Conservation (phyloP, 257 asterid genomes). For the Cinchona pubescens region DNA sequence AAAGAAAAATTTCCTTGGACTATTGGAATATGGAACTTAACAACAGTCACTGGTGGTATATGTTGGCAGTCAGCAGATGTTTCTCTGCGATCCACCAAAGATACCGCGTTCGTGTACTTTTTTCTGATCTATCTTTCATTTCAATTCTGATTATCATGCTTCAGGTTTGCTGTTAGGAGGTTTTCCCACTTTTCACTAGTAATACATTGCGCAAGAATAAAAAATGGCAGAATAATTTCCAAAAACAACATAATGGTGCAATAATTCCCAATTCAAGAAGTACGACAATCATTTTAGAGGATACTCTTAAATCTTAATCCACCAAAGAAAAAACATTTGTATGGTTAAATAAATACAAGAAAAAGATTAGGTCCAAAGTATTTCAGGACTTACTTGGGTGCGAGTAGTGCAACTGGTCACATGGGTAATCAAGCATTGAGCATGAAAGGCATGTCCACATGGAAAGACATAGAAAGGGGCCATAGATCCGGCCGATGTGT, state of each 20-base stretch:
- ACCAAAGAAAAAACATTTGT: background rate
- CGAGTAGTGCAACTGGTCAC: slow-evolving; percentile 80
- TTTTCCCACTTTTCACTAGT: background rate
- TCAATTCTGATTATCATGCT: background rate
- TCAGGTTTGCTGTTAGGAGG: background rate
- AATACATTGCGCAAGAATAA: background rate
- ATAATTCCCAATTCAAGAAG: background rate
- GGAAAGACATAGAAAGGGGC: slow-evolving; percentile 98
- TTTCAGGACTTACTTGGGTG: slow-evolving; percentile 66
- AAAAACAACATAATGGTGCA: background rate
- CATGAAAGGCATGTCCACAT: slow-evolving; percentile 93
- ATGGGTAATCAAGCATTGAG: slow-evolving; percentile 88
- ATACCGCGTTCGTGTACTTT: too few relatives aligned
- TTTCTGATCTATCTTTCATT: too few relatives aligned
- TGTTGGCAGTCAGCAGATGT: too few relatives aligned
- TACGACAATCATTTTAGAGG: background rate
- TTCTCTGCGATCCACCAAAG: too few relatives aligned
- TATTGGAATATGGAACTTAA: too few relatives aligned
- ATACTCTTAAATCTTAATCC: background rate
- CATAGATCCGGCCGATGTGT: slow-evolving; percentile 80
- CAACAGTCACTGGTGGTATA: too few relatives aligned
- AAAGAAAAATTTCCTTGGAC: too few relatives aligned
- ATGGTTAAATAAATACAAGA: slow-evolving; percentile 5
- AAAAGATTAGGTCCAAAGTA: slow-evolving; percentile 6
- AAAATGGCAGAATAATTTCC: background rate